Evolutionary conservation across 1,139 yeast genomes (phyloP), one percentile per base, ranked within the genome.

Genomic region (Petasospora rhodanensis): DNA sequence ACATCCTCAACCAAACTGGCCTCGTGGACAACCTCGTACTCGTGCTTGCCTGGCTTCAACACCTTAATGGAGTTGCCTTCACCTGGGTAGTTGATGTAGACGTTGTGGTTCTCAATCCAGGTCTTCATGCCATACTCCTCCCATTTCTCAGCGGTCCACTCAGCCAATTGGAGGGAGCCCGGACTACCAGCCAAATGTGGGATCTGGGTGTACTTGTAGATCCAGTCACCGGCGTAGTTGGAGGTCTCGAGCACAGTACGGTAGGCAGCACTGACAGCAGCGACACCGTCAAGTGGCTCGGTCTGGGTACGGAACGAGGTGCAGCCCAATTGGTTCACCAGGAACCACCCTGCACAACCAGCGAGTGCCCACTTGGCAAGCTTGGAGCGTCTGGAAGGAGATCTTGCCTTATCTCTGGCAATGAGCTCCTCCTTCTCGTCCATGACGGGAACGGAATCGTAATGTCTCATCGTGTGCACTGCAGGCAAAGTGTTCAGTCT

Each of bases 1-100:
- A 59, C 77, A 52, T 86, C 95, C 58, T 86, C 96, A 43, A 66
- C 64, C 42, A 85, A 65, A 2, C 78, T 66, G 5, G 95, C 87
- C 39, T 66, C 63, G 55, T 76, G 84, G 26, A 71, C 57, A 10
- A 72, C 58, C 13, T 61, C 50, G 10, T 56, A 30, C 14, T 40
- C 38, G 17, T 37, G 25, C 15, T 36, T 41, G 3, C 42, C 35
- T 5, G 42, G 40, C 29, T 64, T 50, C 18, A 74, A 43, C 25
- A 79, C 54, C 19, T 59, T 60, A 41, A 80, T 63, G 6, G 69
- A 58, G 46, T 74, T 74, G 16, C 70, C 74, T 6, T 67, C 58
- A 20, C 31, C 31, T 5, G 89, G 91, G 43, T 73, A 75, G 49
- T 80, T 77, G 38, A 79, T 59, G 44, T 68, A 77, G 7, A 76